Percentiles rank a stretch among this genome's conserved stretches.
Conservation (phyloP, 2,329 filamentous ascomycete species). For the Aspergillus piperis region DNA sequence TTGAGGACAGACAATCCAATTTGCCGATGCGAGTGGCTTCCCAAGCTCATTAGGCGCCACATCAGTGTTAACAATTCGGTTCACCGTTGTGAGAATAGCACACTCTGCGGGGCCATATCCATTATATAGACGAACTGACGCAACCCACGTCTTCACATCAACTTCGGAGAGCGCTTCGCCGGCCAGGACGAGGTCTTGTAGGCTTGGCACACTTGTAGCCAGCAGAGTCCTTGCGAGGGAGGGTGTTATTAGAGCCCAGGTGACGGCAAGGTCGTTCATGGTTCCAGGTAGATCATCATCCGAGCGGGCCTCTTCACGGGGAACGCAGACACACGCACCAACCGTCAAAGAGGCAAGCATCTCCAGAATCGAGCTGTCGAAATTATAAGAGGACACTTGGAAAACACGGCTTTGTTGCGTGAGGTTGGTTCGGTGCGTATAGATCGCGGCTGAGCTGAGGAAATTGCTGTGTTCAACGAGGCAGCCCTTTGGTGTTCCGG, state of each 20-base stretch:
- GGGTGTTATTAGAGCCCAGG: slow-evolving; percentile 41
- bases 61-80: background rate
- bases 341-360: too few species aligned
- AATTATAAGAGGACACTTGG: too few species aligned
- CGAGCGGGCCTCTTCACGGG: background rate
- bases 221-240: slow-evolving; percentile 29
- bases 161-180: slow-evolving; percentile 7
- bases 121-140: background rate
- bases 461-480: too few species aligned
- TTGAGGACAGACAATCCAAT: slow-evolving; percentile 28
- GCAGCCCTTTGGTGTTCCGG: too few species aligned
- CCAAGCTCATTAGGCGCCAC: slow-evolving; percentile 11
- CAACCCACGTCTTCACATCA: background rate
- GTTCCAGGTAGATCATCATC: background rate
- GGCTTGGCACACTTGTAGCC: slow-evolving; percentile 7
- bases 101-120: slow-evolving; percentile 9
- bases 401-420: too few species aligned
- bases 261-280: slow-evolving; percentile 29
- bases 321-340: too few species aligned
- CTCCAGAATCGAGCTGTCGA: too few species aligned
- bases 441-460: too few species aligned
- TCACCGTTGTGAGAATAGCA: background rate
- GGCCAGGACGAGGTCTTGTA: slow-evolving; percentile 7
- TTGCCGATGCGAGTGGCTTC: slow-evolving; percentile 8
- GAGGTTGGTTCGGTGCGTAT: too few species aligned